These are phyloP conservation scores for Flagelloscypha sp. DNA, from an alignment of 768 basidiomycete species.

Conservation along the genomic window DNA sequence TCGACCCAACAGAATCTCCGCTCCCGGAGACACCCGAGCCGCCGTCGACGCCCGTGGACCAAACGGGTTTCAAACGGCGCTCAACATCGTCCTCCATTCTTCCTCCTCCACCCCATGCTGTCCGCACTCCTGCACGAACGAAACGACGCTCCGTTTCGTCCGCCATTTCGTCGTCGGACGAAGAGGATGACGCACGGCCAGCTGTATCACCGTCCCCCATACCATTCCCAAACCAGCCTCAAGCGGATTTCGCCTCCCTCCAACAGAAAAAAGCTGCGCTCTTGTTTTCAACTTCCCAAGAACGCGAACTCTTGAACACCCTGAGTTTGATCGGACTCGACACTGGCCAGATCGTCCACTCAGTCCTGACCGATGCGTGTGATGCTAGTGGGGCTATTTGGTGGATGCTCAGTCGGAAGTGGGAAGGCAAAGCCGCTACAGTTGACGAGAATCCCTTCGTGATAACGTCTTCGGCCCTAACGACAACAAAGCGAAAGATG, in stretches of 20 bases:
- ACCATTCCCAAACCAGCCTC: conserved; percentile 26
- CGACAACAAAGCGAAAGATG: no score
- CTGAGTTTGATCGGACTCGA: conserved; percentile 80
- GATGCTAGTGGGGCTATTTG: conserved; percentile 86
- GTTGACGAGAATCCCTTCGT: conserved; percentile 10
- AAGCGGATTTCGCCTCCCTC: conserved; percentile 53
- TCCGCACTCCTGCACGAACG: conserved; percentile 88
- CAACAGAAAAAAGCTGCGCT: conserved; percentile 62
- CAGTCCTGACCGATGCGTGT: conserved; percentile 85
- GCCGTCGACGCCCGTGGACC: conserved; percentile 20
- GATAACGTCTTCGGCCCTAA: no score
- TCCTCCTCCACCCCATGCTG: conserved; percentile 55
- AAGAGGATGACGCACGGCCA: conserved; percentile 32
- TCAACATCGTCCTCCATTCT: no score
- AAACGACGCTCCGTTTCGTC: conserved; percentile 95
- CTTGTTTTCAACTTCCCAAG: conserved; percentile 80
- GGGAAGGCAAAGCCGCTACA: conserved; percentile 49
- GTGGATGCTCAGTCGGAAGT: conserved; percentile 91
- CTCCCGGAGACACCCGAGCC: conserved; percentile 22
- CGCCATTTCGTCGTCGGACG: conserved; percentile 53
- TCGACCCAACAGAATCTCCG: conserved; percentile 15
- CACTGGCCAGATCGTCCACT: conserved; percentile 91
- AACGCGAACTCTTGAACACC: conserved; percentile 70
- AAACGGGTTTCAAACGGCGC: conserved; percentile 18
- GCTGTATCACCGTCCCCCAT: conserved; percentile 21